These are phyloP conservation scores for Candida ponderosae DNA, from an alignment of 805 yeast genomes.

Conservation along the genomic window DNA sequence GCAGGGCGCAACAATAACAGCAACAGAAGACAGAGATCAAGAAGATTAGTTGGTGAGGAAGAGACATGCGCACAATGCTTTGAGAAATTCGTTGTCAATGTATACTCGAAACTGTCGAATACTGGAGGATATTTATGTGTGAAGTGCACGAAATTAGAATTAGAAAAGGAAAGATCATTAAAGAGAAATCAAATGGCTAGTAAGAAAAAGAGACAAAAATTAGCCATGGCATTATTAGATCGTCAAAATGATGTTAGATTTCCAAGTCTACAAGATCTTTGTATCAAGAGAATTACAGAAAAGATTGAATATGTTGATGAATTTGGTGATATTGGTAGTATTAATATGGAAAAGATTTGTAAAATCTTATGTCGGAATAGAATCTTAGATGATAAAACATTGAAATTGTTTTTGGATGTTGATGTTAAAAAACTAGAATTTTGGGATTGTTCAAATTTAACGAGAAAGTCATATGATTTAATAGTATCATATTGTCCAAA, in stretches of 20 bases:
- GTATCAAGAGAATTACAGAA: constrained; percentile 59
- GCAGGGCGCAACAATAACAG: constrained; percentile 11
- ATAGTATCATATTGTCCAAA: constrained; percentile 78
- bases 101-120: constrained; percentile 50
- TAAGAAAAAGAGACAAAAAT: constrained; percentile 65
- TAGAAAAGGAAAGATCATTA: constrained; percentile 35
- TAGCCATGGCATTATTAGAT: constrained; percentile 81
- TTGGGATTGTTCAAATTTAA: constrained; percentile 88
- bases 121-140: constrained; percentile 63
- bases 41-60: constrained; percentile 36
- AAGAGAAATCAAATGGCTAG: constrained; percentile 51
- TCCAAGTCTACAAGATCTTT: constrained; percentile 74
- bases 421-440: constrained; percentile 52
- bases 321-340: constrained; percentile 78
- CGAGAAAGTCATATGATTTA: constrained; percentile 53
- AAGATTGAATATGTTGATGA: constrained; percentile 71
- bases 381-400: constrained; percentile 63
- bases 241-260: constrained; percentile 51
- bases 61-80: constrained; percentile 62
- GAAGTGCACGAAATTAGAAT: constrained; percentile 40
- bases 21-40: constrained; percentile 12
- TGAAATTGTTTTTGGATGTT: constrained; percentile 65
- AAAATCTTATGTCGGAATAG: constrained; percentile 77
- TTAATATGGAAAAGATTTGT: constrained; percentile 64
- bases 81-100: constrained; percentile 48